Conservation (phyloP, 768 basidiomycete genomes). For the Psilocybe azurescens region DNA sequence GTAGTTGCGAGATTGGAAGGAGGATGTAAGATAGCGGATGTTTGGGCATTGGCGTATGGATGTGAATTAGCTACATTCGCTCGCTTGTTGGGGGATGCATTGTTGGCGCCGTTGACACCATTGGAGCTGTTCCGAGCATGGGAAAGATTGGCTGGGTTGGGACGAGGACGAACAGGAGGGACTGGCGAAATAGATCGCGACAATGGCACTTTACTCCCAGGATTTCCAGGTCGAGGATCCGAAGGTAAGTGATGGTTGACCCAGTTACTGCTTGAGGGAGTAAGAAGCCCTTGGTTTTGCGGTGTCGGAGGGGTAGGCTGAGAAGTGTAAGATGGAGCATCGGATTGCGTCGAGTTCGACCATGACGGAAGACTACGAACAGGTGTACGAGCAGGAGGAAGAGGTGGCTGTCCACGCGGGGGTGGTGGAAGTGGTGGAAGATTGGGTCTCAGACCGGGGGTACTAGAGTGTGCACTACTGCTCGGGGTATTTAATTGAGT, state of each 20-base stretch:
- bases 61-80: slow-evolving; percentile 51
- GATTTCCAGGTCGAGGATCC: slow-evolving; percentile 62
- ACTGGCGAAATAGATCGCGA: slow-evolving; percentile 52
- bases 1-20: slow-evolving; percentile 58
- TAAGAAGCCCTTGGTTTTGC: slow-evolving; percentile 42
- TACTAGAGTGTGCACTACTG: slow-evolving; percentile 36
- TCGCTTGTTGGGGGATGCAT: slow-evolving; percentile 47
- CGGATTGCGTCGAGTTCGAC: slow-evolving; percentile 66
- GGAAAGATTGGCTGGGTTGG: slow-evolving; percentile 25
- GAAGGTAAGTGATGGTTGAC: slow-evolving; percentile 59
- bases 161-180: slow-evolving; percentile 39
- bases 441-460: slow-evolving; percentile 46
- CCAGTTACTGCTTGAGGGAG: slow-evolving; percentile 51
- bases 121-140: slow-evolving; percentile 63
- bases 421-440: slow-evolving; percentile 75
- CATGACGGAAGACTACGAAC: slow-evolving; percentile 43
- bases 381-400: slow-evolving; percentile 41
- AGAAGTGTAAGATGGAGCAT: slow-evolving; percentile 49
- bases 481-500: slow-evolving; percentile 35
- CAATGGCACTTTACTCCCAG: slow-evolving; percentile 41
- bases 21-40: slow-evolving; percentile 38
- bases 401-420: slow-evolving; percentile 70
- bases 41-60: slow-evolving; percentile 63
- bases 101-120: slow-evolving; percentile 46
- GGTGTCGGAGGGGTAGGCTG: slow-evolving; percentile 47